These are phyloP conservation scores for Jatropha curcas DNA, from an alignment of 345 rosid genomes.

Conservation along the genomic window DNA sequence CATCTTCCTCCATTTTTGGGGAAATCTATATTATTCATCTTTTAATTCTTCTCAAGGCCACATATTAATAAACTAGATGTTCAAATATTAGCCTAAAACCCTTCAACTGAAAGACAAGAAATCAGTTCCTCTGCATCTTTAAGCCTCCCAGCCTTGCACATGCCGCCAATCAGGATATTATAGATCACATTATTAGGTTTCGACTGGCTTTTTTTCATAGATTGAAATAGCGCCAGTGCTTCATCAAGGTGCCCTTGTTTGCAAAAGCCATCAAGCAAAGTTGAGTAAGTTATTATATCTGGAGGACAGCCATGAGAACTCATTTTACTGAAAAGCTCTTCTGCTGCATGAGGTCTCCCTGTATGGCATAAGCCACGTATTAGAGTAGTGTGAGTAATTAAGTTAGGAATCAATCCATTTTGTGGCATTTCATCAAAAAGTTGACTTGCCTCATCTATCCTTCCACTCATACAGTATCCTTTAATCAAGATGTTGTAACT, in stretches of 20 bases:
- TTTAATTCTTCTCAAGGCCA: background rate
- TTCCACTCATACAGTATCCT: constrained; percentile 7
- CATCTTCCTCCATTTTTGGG: background rate
- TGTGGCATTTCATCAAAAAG: constrained; percentile 5
- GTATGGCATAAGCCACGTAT: constrained; percentile 7
- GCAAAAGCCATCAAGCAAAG: constrained; percentile 10
- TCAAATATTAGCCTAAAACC: background rate
- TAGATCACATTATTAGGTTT: background rate
- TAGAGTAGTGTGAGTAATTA: background rate
- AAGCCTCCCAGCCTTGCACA: constrained; percentile 4
- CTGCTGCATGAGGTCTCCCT: background rate
- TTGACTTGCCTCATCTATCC: constrained; percentile 6
- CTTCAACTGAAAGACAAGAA: constrained; percentile 2
- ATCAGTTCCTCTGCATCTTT: background rate
- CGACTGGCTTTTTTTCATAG: background rate
- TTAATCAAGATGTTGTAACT: constrained; percentile 15
- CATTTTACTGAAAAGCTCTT: constrained; percentile 7
- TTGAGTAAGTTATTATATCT: constrained; percentile 3
- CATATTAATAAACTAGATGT: background rate
- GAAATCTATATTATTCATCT: background rate
- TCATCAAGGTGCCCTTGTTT: background rate
- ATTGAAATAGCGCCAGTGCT: background rate
- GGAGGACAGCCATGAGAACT: constrained; percentile 4
- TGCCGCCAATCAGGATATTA: background rate
- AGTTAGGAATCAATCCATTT: constrained; percentile 3